Evolutionary conservation across 2,329 filamentous ascomycete species (phyloP).

Genomic region (Sarocladiaceae sp.): DNA sequence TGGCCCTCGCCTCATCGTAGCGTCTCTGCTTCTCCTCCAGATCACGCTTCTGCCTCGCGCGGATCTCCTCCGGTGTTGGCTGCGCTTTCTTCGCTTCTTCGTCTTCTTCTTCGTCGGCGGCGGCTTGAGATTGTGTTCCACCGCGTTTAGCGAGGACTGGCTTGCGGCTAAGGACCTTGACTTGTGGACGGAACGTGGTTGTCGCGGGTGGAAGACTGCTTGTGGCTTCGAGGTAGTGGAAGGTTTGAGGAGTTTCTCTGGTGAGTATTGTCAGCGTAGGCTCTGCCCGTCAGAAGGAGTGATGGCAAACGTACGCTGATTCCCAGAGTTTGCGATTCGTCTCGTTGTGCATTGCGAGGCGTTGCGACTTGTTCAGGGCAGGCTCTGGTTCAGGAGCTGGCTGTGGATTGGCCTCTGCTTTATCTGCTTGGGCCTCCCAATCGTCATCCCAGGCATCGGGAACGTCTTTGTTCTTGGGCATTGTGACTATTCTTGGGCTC

Average conservation of each 20-base stretch:
- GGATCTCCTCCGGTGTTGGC: conserved; percentile 68
- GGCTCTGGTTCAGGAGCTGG: conserved; percentile 28
- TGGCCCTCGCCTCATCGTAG: conserved; percentile 82
- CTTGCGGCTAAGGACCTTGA: conserved; percentile 81
- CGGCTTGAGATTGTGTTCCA: conserved; percentile 38
- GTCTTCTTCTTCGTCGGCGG: conserved; percentile 61
- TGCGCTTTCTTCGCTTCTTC: conserved; percentile 53
- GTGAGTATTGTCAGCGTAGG: conserved; percentile 7
- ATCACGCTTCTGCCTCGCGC: conserved; percentile 70
- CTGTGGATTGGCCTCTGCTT: conserved; percentile 27
- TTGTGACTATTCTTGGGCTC: conserved; percentile 24
- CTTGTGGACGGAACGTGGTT: conserved; percentile 69
- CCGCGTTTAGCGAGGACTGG: conserved; percentile 58
- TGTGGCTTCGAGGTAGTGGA: conserved; percentile 66
- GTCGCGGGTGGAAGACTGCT: conserved; percentile 55
- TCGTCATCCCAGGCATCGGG: conserved; percentile 87
- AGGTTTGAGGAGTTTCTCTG: conserved; percentile 68
- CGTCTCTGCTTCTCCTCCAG: conserved; percentile 84
- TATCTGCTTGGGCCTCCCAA: conserved; percentile 67
- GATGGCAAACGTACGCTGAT: conserved; percentile 58
- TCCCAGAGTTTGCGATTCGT: conserved; percentile 84
- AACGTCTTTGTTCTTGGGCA: conserved; percentile 39
- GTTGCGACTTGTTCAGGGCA: conserved; percentile 65
- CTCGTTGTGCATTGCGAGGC: conserved; percentile 72
- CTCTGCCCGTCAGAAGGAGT: conserved; percentile 1